Percentiles rank a stretch among this genome's conserved stretches.
Evolutionary conservation across 1,284 basidiomycete genomes (phyloP).

Genomic region (Sanghuangporus sanghuang): DNA sequence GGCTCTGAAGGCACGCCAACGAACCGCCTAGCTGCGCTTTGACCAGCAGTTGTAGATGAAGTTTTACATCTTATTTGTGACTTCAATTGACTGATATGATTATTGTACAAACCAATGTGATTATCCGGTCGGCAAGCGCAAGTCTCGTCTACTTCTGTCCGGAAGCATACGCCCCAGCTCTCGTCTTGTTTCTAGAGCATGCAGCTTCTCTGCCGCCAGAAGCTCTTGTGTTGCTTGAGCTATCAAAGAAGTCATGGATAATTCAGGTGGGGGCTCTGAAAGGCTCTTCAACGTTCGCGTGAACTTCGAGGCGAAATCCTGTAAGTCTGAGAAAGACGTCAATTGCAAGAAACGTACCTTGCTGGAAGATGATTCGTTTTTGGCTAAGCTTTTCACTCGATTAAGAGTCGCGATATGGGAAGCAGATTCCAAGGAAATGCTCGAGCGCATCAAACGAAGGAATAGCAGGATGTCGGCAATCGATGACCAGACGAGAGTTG

Average conservation of each 20-base stretch:
- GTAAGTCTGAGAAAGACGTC: not conserved
- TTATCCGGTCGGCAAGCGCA: slow-evolving; percentile 11
- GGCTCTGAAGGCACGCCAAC: slow-evolving; percentile 49
- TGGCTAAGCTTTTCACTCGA: slow-evolving; percentile 39
- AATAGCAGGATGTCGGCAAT: slow-evolving; percentile 63
- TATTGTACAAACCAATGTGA: not conserved
- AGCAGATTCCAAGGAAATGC: slow-evolving; percentile 49
- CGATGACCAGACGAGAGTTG: slow-evolving; percentile 51
- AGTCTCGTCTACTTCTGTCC: slow-evolving; percentile 24
- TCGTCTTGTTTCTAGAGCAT: slow-evolving; percentile 40
- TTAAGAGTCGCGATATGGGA: slow-evolving; percentile 44
- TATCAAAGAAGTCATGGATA: slow-evolving; percentile 38
- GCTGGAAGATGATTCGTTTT: slow-evolving; percentile 39
- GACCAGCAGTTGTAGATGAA: not conserved
- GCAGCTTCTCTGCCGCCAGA: slow-evolving; percentile 56
- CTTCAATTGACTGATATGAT: not conserved
- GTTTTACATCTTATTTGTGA: not conserved
- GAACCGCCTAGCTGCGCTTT: slow-evolving; percentile 40
- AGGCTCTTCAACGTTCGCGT: slow-evolving; percentile 44
- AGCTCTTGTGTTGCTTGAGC: slow-evolving; percentile 54
- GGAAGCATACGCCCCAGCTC: slow-evolving; percentile 15
- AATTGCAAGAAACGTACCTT: slow-evolving; percentile 37
- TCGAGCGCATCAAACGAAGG: slow-evolving; percentile 47
- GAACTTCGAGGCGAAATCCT: slow-evolving; percentile 32
- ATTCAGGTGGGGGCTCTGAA: slow-evolving; percentile 43